Evolutionary conservation across 108 stramenopile genomes (phyloP).

Genomic region (Chaetoceros tenuissimus): DNA sequence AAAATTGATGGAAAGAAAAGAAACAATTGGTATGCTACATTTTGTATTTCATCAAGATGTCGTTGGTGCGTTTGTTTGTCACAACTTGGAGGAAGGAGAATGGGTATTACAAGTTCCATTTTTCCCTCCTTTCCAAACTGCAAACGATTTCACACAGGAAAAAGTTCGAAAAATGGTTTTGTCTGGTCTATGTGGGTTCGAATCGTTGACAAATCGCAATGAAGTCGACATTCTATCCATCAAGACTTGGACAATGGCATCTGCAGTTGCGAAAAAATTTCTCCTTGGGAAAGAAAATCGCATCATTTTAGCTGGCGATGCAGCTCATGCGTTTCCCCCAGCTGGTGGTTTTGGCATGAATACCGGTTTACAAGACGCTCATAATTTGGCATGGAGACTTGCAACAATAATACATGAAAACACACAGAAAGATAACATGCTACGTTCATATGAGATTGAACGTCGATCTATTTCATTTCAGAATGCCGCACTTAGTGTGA

Average conservation of each 20-base stretch:
- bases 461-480: conserved; percentile 65
- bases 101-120: conserved; percentile 92
- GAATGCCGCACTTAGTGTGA: conserved; percentile 83
- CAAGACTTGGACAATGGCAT: conserved; percentile 88
- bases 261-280: conserved; percentile 61
- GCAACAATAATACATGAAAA: conserved; percentile 12
- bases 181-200: conserved; percentile 39
- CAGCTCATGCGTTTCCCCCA: conserved; percentile 94
- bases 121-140: conserved; percentile 86
- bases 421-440: not conserved
- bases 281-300: conserved; percentile 20
- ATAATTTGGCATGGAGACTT: conserved; percentile 87
- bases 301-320: conserved; percentile 78
- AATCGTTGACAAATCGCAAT: conserved; percentile 1
- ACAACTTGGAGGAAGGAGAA: conserved; percentile 63
- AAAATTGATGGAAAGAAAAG: conserved; percentile 14
- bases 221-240: conserved; percentile 62
- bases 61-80: conserved; percentile 87
- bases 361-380: conserved; percentile 89
- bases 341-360: conserved; percentile 98
- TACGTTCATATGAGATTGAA: conserved; percentile 56
- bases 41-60: conserved; percentile 77
- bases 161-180: conserved; percentile 42
- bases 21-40: conserved; percentile 78
- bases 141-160: conserved; percentile 36